A percentile compares a stretch with the other conserved stretches of the same genome.
These are phyloP conservation scores for Cavenderia fasciculata DNA, from an alignment of 78 protist species.

Conservation along the genomic window DNA sequence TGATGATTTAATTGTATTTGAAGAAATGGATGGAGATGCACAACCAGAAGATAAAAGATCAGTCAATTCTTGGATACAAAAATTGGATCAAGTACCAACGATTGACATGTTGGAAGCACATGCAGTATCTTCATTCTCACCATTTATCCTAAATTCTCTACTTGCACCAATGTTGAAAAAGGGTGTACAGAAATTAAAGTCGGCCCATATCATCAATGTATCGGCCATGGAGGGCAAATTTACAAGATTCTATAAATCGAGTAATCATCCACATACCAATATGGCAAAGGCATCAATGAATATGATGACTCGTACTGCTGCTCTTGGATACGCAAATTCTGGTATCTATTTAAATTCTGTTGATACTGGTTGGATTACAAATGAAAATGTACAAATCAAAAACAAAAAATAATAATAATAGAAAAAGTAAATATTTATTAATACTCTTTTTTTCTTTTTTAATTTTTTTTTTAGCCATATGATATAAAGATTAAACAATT, in stretches of 20 bases:
- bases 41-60: conserved; percentile 83
- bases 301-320: conserved; percentile 95
- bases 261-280: conserved; percentile 97
- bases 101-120: conserved; percentile 74
- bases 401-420: background rate
- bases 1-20: background rate
- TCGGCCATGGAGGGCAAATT: conserved; percentile 95
- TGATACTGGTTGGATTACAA: conserved; percentile 89
- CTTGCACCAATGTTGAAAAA: conserved; percentile 19
- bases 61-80: conserved; percentile 40
- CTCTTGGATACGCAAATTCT: conserved; percentile 63
- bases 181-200: background rate
- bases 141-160: conserved; percentile 60
- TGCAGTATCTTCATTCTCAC: conserved; percentile 81
- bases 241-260: conserved; percentile 74
- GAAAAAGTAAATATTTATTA: too few species aligned
- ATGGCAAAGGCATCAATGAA: conserved; percentile 96
- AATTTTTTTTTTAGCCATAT: too few species aligned
- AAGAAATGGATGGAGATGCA: conserved; percentile 46
- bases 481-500: background rate
- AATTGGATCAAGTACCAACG: conserved; percentile 55
- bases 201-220: conserved; percentile 91
- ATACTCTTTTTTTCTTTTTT: too few species aligned
- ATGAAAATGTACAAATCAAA: background rate
- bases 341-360: conserved; percentile 87